Evolutionary conservation across 2,329 filamentous ascomycete genomes (phyloP), one percentile per base, ranked within the genome.

Genomic region (Trichophyton schoenleinii): DNA sequence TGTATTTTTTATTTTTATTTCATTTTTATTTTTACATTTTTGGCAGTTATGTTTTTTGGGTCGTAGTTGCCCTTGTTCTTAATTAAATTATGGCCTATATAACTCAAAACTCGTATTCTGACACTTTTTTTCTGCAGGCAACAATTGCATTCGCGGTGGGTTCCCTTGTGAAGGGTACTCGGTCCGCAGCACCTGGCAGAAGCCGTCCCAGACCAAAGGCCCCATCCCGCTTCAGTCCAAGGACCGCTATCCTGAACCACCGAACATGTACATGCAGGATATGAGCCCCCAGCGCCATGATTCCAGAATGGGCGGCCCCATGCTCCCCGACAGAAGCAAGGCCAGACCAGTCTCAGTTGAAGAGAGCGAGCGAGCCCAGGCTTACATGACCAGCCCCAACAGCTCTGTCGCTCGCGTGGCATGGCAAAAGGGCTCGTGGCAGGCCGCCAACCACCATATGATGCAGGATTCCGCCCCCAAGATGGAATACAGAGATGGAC

Each of bases 141-240:
- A 87, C 71, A 97, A 99, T 70, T 99, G 94, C 75, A 81, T 88
- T 61, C 87, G 90, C 64, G 92, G 94, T 52, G 89, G 89, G 15
- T 97, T 97, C 72, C 79, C 89, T 38, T 99, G 94, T 72, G 87
- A 89, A 67, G 94, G 94, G 59, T 99, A 99, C 74, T 88, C 88
- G 60, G 86, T 88, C 67, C 83, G 89, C 68, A 85, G 86, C 48
- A 80, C 83, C 59, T 94, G 88, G 86, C 84, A 87, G 65, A 95
- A 92, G 74, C 84, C 87, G 36, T 86, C 87, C 63, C 85, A 77
- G 69, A 85, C 87, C 67, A 83, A 85, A 67, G 76, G 80, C 58
- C 83, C 86, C 58, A 81, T 91, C 66, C 88, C 87, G 63, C 81
- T 95, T 58, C 89, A 95, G 74, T 91, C 90, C 20, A 95, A 95